A percentile compares a stretch with the other conserved stretches of the same genome.
phyloP scores from a whole-genome alignment of 768 basidiomycete species.

The Exidia glandulosa region DNA sequence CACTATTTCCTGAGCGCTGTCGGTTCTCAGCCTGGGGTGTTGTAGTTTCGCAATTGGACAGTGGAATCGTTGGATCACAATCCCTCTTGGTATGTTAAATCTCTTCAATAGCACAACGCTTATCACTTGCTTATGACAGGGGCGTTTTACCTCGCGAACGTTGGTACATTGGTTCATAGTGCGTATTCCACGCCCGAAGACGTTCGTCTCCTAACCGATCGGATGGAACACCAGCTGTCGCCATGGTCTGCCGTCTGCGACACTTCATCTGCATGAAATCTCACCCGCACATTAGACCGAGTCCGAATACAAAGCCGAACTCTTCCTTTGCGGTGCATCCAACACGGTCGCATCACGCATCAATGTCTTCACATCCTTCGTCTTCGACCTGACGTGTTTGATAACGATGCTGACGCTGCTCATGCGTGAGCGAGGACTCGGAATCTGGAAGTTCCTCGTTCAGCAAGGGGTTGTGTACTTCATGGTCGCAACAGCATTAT shows the following conservation, averaged over 20 bases:
- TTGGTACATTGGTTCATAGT: neutral
- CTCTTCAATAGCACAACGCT: neutral
- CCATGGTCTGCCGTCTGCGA: no score
- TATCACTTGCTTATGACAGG: neutral
- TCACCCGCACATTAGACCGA: neutral
- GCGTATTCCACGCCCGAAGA: neutral
- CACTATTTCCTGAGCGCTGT: neutral
- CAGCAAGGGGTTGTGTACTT: neutral
- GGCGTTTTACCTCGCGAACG: neutral
- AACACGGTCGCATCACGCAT: neutral
- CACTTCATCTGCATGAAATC: neutral
- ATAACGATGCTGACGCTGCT: neutral
- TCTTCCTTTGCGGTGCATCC: neutral
- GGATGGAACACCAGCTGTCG: neutral
- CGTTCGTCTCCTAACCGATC: neutral
- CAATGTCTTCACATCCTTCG: neutral
- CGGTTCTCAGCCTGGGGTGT: neutral
- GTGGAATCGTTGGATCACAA: neutral
- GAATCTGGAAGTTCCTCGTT: neutral
- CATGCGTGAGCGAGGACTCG: neutral
- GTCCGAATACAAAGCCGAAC: neutral
- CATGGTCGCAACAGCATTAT: neutral
- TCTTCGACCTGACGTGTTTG: neutral
- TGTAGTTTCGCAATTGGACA: neutral
- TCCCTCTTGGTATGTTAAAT: neutral